Evolutionary conservation across 1,139 yeast genomes (phyloP).

Genomic region (Scheffersomyces quercinus): DNA sequence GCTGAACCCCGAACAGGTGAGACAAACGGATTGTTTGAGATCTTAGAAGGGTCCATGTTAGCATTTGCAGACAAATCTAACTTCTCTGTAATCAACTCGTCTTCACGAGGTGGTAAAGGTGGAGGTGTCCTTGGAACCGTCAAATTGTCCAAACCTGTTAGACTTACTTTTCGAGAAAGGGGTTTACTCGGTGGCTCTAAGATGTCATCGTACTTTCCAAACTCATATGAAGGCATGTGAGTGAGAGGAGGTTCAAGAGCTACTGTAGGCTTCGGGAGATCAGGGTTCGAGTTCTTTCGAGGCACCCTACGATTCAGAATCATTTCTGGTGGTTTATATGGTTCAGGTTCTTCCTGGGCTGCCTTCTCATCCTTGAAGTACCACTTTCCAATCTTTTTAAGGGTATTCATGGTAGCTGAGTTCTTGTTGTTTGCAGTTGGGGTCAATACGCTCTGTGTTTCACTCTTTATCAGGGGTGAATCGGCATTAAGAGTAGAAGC

Average conservation of each 20-base stretch:
- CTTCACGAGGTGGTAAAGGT: slow-evolving; percentile 12
- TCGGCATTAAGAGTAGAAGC: neutral
- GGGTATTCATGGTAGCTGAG: slow-evolving; percentile 30
- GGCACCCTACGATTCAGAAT: slow-evolving; percentile 54
- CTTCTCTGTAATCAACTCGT: no score
- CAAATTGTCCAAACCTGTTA: neutral
- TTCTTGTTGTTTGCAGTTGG: slow-evolving; percentile 3
- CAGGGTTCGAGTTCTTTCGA: slow-evolving; percentile 18
- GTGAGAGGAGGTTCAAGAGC: no score
- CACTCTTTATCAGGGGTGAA: no score
- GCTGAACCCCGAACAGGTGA: neutral
- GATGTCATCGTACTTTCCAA: slow-evolving; percentile 7
- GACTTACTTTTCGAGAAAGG: neutral
- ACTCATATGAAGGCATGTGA: slow-evolving; percentile 13
- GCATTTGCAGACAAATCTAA: no score
- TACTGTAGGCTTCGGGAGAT: slow-evolving; percentile 1
- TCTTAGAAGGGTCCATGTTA: neutral
- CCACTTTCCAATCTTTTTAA: slow-evolving; percentile 71
- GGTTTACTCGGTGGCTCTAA: neutral
- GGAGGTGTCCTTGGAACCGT: slow-evolving; percentile 2
- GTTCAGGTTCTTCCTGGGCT: slow-evolving; percentile 11
- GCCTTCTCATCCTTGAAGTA: slow-evolving; percentile 52
- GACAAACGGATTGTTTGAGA: neutral
- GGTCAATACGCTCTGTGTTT: neutral
- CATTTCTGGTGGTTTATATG: slow-evolving; percentile 64